Percentiles rank a stretch among this genome's conserved stretches.
These are phyloP conservation scores for Ceratocystis colombiana DNA, from an alignment of 2,329 filamentous ascomycete species.

Conservation along the genomic window DNA sequence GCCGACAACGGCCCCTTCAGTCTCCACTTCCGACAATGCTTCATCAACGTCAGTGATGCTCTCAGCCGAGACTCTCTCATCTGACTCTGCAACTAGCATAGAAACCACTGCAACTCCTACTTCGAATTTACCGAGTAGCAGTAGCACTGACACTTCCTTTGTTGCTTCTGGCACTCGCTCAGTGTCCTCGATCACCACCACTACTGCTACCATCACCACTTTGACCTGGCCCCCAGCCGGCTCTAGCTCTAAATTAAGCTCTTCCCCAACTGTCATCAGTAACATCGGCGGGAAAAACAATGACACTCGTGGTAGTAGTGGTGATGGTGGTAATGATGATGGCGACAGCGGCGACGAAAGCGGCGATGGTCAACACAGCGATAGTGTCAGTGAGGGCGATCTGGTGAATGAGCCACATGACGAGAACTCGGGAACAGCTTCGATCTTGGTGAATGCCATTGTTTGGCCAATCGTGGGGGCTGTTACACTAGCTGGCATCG, in stretches of 20 bases:
- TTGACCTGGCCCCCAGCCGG: background rate
- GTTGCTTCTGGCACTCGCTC: conserved; percentile 1
- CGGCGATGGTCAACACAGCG: background rate
- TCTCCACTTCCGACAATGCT: background rate
- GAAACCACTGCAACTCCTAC: conserved; percentile 4
- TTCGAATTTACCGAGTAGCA: background rate
- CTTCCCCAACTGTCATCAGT: background rate
- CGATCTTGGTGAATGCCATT: conserved; percentile 21
- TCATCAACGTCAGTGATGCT: conserved; percentile 1
- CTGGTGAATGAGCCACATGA: background rate
- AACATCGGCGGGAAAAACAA: background rate
- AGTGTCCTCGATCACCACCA: background rate
- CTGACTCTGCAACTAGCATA: background rate
- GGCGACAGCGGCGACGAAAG: background rate
- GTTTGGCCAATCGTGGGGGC: conserved; percentile 22
- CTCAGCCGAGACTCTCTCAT: conserved; percentile 1
- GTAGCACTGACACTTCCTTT: background rate
- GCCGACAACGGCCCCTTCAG: background rate
- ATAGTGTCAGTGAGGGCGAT: conserved; percentile 7
- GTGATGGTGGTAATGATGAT: background rate
- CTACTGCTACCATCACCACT: conserved; percentile 3
- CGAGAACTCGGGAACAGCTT: conserved; percentile 6
- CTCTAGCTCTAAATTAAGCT: background rate
- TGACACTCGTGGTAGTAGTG: background rate
- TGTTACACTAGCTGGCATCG: conserved; percentile 11